Base-by-base conservation (phyloP, 768 basidiomycete genomes). In the Lactarius akahatsu region DNA sequence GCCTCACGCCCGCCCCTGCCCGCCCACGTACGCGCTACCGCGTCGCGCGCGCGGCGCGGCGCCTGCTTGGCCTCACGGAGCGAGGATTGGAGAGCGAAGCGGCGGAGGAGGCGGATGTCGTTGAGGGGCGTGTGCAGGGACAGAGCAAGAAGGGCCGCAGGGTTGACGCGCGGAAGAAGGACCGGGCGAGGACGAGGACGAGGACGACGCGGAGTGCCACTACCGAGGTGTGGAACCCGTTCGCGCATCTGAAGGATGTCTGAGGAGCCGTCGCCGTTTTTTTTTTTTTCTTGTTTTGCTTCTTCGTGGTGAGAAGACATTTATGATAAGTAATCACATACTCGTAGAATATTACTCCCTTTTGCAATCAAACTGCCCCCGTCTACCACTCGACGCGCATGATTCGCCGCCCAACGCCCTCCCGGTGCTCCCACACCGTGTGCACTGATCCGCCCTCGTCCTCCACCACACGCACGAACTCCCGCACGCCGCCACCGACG, bases 401-500 rank as follows among this genome's bases (percentile, higher is more conserved):
- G n/a, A 93, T 83, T 65, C 79, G 85, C 74, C 94, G 82, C 20
- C 86, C 87, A 10, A 96, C 91, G 0, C 94, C 94, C 1, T 74
- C 77, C 36, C 78, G 82, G 68, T 77, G 80, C 72, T 92, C 88
- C 83, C 86, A 88, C 1, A 94, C 83, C 2, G 79, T 83, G 70
- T 83, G 80, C 1, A 87, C 84, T 4, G 71, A 70, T 61, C 1
- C 73, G 73, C 63, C 28, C 1, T 73, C 76, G 66, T 82, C 77
- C 58, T 60, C 62, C 2, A 94, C 83, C 7, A 80, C 81, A 32
- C 77, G 73, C n/a, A 85, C 74, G 71, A 96, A 96, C 66, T 88
- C 91, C 15, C 83, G 76, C 32, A 96, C 78, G 8, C 95, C 92
- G 0, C 96, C 96, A 1, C 95, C 96, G 4, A 98, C 94, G 8